Evolutionary conservation across 139 green algal genomes (phyloP), one percentile per base, ranked within the genome.

Genomic region (Picochlorum sp.): DNA sequence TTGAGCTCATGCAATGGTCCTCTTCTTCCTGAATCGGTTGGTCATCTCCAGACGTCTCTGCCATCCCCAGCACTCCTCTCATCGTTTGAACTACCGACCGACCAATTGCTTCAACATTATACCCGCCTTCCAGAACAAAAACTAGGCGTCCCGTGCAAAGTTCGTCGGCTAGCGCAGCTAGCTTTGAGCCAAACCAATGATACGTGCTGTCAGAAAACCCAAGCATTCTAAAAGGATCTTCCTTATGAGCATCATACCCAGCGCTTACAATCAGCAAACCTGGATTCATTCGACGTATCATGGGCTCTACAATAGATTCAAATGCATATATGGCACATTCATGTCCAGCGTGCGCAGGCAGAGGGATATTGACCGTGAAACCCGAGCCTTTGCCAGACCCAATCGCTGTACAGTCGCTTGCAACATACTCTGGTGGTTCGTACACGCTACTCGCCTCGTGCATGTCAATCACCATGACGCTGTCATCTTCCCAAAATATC

Each of bases 41-140:
- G n/a, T n/a, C n/a, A n/a, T n/a, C n/a, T n/a, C n/a, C n/a, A n/a
- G n/a, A n/a, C n/a, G n/a, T n/a, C 9, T 41, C 10, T 30, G 26
- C 12, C 28, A 39, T n/a, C 9, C 28, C 28, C 0, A 16, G 7
- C 7, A 47, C 14, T 22, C n/a, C 55, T 31, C 10, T 13, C 32
- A 44, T 22, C 5, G 25, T 54, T 57, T 62, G 58, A 2, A 35
- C 24, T 36, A 73, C 65, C 24, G 41, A 47, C 30, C 68, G 50
- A 1, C 50, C 58, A 29, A 73, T 37, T n/a, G 58, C 65, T 31
- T 63, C 58, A 1, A 31, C 24, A 26, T 68, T 33, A 52, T 73
- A 73, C 3, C 65, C 65, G 1, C 65, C 65, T 40, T 73, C 65
- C 26, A 73, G 52, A 20, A 73, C 20, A 30, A 73, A 64, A 3